A percentile compares a stretch with the other conserved stretches of the same genome.
These are phyloP conservation scores for Microcyclospora pomicola DNA, from an alignment of 2,329 filamentous ascomycete genomes.

Conservation along the genomic window DNA sequence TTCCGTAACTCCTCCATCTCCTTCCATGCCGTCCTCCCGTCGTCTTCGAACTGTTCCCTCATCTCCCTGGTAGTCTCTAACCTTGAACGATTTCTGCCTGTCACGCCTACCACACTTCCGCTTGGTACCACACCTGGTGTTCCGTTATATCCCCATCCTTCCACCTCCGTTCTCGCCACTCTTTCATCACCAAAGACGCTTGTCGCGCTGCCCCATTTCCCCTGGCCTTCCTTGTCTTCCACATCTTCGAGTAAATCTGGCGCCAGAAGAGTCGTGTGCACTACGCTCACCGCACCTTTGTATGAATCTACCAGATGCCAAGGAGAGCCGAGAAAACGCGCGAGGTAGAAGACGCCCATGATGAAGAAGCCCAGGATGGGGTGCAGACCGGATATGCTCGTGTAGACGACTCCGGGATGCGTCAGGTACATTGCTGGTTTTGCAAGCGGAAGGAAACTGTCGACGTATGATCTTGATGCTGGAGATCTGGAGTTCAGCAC, in stretches of 20 bases:
- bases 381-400: constrained; percentile 63
- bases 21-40: constrained; percentile 45
- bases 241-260: constrained; percentile 47
- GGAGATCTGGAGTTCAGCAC: constrained; percentile 59
- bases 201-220: constrained; percentile 62
- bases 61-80: constrained; percentile 45
- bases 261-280: constrained; percentile 62
- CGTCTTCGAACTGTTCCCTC: constrained; percentile 55
- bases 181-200: constrained; percentile 43
- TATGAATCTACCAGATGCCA: constrained; percentile 78
- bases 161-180: constrained; percentile 67
- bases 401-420: constrained; percentile 79
- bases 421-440: constrained; percentile 59
- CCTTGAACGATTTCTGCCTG: constrained; percentile 45
- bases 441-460: constrained; percentile 39
- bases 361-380: constrained; percentile 58
- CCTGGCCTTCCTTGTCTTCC: constrained; percentile 38
- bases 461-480: constrained; percentile 43
- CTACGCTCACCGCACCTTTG: constrained; percentile 58
- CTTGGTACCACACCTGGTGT: constrained; percentile 35
- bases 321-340: constrained; percentile 66
- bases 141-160: constrained; percentile 64
- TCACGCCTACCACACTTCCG: constrained; percentile 30
- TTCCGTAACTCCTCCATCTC: constrained; percentile 24
- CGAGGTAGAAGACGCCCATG: constrained; percentile 52